A percentile compares a stretch with the other conserved stretches of the same genome.
These are phyloP conservation scores for Botrytis fabae DNA, from an alignment of 2,329 filamentous ascomycete genomes.

Conservation along the genomic window DNA sequence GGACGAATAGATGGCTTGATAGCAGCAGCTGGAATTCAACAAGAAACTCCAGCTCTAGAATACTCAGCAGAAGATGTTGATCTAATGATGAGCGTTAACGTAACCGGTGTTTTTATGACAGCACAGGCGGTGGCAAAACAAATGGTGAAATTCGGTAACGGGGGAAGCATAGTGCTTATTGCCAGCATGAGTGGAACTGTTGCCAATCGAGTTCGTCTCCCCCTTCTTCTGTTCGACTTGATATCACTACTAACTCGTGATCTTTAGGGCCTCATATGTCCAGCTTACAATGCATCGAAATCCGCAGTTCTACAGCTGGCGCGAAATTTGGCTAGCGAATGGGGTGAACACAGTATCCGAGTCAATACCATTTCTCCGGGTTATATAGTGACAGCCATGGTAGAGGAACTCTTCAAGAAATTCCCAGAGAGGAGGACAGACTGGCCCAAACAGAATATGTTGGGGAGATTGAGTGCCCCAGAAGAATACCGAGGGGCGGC, in stretches of 20 bases:
- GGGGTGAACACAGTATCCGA: conserved; percentile 66
- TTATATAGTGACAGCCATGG: conserved; percentile 82
- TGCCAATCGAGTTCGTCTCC: conserved; percentile 55
- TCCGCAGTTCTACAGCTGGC: conserved; percentile 71
- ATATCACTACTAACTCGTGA: not conserved
- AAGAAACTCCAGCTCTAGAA: conserved; percentile 80
- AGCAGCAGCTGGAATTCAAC: conserved; percentile 69
- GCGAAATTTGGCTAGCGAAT: conserved; percentile 70
- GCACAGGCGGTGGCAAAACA: conserved; percentile 85
- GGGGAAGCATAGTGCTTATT: conserved; percentile 65
- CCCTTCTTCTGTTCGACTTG: conserved; percentile 44
- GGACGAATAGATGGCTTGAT: conserved; percentile 79
- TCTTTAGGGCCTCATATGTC: conserved; percentile 56
- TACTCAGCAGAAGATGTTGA: conserved; percentile 75
- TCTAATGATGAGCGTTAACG: conserved; percentile 79
- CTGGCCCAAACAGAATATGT: conserved; percentile 86
- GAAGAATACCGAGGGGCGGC: conserved; percentile 71
- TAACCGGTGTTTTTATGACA: conserved; percentile 83
- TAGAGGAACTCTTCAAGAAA: conserved; percentile 73
- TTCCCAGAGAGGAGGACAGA: conserved; percentile 66
- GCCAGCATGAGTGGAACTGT: conserved; percentile 70
- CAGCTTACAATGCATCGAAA: conserved; percentile 75
- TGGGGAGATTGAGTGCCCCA: conserved; percentile 66
- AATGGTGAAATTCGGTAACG: conserved; percentile 58
- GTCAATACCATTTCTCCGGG: conserved; percentile 81